These are phyloP conservation scores for Ascochyta clinopodiicola DNA, from an alignment of 2,329 filamentous ascomycete species.

Conservation along the genomic window DNA sequence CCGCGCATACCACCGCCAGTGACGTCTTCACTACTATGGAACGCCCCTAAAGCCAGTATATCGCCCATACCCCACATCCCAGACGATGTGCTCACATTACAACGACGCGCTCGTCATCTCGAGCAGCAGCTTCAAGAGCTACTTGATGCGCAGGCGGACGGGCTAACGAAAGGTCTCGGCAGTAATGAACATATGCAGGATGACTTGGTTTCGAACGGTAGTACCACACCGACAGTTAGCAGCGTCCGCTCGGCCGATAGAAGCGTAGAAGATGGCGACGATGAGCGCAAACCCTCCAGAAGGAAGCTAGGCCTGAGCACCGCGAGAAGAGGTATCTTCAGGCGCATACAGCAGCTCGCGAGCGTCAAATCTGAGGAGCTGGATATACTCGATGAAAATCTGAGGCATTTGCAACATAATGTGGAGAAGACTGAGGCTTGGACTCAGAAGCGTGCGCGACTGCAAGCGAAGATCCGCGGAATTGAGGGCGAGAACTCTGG, in stretches of 20 bases:
- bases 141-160: slow-evolving; percentile 67
- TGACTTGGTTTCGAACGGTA: slow-evolving; percentile 56
- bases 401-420: slow-evolving; percentile 64
- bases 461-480: slow-evolving; percentile 61
- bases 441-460: slow-evolving; percentile 61
- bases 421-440: slow-evolving; percentile 67
- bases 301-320: slow-evolving; percentile 64
- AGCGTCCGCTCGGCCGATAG: slow-evolving; percentile 45
- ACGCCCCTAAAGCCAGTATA: slow-evolving; percentile 30
- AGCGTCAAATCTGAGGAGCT: slow-evolving; percentile 73
- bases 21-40: slow-evolving; percentile 44
- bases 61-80: slow-evolving; percentile 40
- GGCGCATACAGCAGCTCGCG: slow-evolving; percentile 68
- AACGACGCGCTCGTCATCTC: slow-evolving; percentile 61
- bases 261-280: slow-evolving; percentile 26
- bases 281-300: slow-evolving; percentile 49
- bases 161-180: slow-evolving; percentile 58
- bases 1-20: slow-evolving; percentile 45
- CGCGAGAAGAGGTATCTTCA: slow-evolving; percentile 69
- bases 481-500: slow-evolving; percentile 64
- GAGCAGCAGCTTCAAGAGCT: slow-evolving; percentile 64
- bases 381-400: slow-evolving; percentile 63
- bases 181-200: slow-evolving; percentile 45
- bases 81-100: slow-evolving; percentile 56
- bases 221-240: slow-evolving; percentile 56